Percentiles rank a stretch among this genome's conserved stretches.
These are phyloP conservation scores for Thalassiosira livingstoniorum DNA, from an alignment of 352 stramenopile species.

Conservation along the genomic window DNA sequence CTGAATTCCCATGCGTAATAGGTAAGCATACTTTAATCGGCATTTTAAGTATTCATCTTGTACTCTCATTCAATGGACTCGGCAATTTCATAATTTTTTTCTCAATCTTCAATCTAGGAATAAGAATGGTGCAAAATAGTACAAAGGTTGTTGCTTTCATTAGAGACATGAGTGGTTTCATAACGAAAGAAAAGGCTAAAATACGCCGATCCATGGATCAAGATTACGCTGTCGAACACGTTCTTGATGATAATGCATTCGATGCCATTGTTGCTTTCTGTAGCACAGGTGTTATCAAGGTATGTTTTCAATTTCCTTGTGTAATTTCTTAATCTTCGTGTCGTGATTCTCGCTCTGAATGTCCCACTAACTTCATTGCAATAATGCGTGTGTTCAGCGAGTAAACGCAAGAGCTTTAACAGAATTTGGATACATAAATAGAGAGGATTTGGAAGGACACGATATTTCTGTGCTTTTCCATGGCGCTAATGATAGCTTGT, in stretches of 20 bases:
- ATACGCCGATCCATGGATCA: neutral
- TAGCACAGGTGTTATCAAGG: slow-evolving; percentile 12
- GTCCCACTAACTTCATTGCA: neutral
- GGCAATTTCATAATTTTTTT: no score
- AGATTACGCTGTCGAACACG: slow-evolving; percentile 3
- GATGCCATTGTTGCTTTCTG: slow-evolving; percentile 37
- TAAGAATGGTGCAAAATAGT: slow-evolving; percentile 35
- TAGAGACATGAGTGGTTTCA: slow-evolving; percentile 22
- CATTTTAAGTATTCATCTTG: no score
- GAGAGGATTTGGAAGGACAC: slow-evolving; percentile 26
- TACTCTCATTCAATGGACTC: no score
- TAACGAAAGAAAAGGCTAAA: slow-evolving; percentile 1
- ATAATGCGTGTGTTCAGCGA: neutral
- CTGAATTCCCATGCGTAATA: slow-evolving; percentile 49
- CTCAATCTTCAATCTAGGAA: no score
- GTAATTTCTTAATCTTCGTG: no score
- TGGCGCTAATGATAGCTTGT: neutral
- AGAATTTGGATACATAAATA: slow-evolving; percentile 40
- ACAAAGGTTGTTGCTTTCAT: slow-evolving; percentile 32
- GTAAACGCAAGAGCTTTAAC: slow-evolving; percentile 23
- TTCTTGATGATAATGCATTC: slow-evolving; percentile 31
- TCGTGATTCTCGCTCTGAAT: no score
- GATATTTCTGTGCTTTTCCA: slow-evolving; percentile 19
- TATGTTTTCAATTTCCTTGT: neutral
- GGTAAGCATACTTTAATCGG: no score